A percentile compares a stretch with the other conserved stretches of the same genome.
These are phyloP conservation scores for Rhynchospora breviuscula DNA, from an alignment of 176 grass and related monocot genomes.

Conservation along the genomic window DNA sequence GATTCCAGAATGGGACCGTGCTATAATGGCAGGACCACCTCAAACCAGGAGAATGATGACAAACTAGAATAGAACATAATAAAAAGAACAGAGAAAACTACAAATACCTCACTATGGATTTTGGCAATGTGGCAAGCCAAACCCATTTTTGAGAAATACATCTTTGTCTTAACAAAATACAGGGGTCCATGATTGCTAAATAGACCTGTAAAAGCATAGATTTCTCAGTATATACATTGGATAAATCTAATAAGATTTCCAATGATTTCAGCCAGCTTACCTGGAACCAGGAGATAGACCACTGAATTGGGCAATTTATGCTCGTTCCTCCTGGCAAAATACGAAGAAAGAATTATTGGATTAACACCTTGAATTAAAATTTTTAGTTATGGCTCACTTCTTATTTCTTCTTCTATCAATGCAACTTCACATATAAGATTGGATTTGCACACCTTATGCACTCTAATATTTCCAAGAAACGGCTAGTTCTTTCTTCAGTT, in stretches of 20 bases:
- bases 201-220: constrained; percentile 44
- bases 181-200: constrained; percentile 92
- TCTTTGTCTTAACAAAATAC: constrained; percentile 93
- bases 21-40: background rate
- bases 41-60: background rate
- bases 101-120: constrained; percentile 87
- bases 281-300: constrained; percentile 88
- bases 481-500: constrained; percentile 61
- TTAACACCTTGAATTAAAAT: background rate
- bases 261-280: constrained; percentile 20
- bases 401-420: background rate
- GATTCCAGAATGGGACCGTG: background rate
- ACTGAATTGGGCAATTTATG: constrained; percentile 78
- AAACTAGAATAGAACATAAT: background rate
- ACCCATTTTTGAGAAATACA: constrained; percentile 87
- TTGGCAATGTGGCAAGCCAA: constrained; percentile 86
- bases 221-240: constrained; percentile 16
- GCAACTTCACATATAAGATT: background rate
- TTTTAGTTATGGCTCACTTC: background rate
- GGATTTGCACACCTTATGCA: constrained; percentile 52
- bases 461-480: constrained; percentile 68
- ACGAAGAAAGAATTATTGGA: constrained; percentile 2
- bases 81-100: background rate
- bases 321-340: constrained; percentile 57
- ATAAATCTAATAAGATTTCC: constrained; percentile 2